Evolutionary conservation across 2,329 filamentous ascomycete genomes (phyloP).

Genomic region (Paecilomyces fulvus): DNA sequence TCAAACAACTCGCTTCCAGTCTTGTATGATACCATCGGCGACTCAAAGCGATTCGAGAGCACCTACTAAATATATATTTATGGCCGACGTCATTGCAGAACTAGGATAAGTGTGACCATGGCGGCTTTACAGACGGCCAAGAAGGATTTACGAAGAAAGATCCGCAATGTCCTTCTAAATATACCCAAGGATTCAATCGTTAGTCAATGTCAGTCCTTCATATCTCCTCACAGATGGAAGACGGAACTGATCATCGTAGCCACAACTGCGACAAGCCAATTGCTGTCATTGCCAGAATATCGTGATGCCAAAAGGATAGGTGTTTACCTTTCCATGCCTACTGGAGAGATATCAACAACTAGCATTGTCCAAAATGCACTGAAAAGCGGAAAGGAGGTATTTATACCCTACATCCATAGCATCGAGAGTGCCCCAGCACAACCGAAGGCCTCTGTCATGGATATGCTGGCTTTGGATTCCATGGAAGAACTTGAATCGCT

Average conservation of each 20-base stretch:
- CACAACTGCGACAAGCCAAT: slow-evolving; percentile 51
- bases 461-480: slow-evolving; percentile 76
- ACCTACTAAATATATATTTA: background rate
- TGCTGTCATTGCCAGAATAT: slow-evolving; percentile 66
- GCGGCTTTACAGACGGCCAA: slow-evolving; percentile 59
- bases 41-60: background rate
- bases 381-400: slow-evolving; percentile 69
- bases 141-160: slow-evolving; percentile 61
- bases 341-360: slow-evolving; percentile 75
- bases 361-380: slow-evolving; percentile 76
- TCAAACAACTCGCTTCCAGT: background rate
- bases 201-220: slow-evolving; percentile 57
- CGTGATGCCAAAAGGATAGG: slow-evolving; percentile 65
- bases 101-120: slow-evolving; percentile 32
- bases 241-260: slow-evolving; percentile 43
- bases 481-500: slow-evolving; percentile 71
- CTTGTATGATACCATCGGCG: background rate
- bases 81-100: background rate
- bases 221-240: background rate
- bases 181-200: slow-evolving; percentile 55
- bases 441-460: slow-evolving; percentile 67
- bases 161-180: slow-evolving; percentile 57
- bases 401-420: slow-evolving; percentile 80
- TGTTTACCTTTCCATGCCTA: slow-evolving; percentile 89
- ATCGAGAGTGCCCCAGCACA: slow-evolving; percentile 28